phyloP scores from a whole-genome alignment of 352 stramenopile species.

The Phytophthora idaei region DNA sequence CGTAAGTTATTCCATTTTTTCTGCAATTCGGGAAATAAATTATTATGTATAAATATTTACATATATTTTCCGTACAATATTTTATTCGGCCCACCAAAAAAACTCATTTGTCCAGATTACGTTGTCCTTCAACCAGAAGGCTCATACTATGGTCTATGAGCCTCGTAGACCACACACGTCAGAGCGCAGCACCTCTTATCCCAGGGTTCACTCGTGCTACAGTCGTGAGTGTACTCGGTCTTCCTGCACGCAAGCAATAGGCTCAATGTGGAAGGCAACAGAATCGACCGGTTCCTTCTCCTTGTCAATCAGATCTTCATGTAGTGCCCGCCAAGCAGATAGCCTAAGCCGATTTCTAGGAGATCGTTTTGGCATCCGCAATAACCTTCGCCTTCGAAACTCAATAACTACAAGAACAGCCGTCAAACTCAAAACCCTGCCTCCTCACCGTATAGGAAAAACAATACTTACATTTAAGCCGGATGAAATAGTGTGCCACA shows the following conservation, averaged over 20 bases:
- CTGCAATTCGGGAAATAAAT: no score
- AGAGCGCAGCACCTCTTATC: slow-evolving; percentile 6
- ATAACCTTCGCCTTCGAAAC: slow-evolving; percentile 6
- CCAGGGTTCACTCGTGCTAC: slow-evolving; percentile 20
- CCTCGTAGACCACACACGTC: not conserved
- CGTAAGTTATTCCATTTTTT: no score
- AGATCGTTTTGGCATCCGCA: slow-evolving; percentile 29
- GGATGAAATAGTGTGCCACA: slow-evolving; percentile 27
- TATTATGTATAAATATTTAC: no score
- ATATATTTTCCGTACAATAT: no score
- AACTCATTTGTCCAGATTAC: not conserved
- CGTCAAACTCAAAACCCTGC: not conserved
- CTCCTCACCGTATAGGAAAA: not conserved
- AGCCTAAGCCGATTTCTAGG: slow-evolving; percentile 30
- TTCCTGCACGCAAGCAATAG: slow-evolving; percentile 18
- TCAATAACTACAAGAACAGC: slow-evolving; percentile 19
- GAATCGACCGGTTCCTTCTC: slow-evolving; percentile 28
- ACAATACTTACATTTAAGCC: slow-evolving; percentile 24
- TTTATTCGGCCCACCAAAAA: no score
- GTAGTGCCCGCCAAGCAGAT: slow-evolving; percentile 36
- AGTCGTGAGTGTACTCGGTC: not conserved
- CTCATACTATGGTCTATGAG: not conserved
- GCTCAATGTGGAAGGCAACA: slow-evolving; percentile 19
- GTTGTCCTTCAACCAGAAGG: slow-evolving; percentile 7
- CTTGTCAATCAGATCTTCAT: slow-evolving; percentile 43